Conservation (phyloP, 2,329 filamentous ascomycete genomes). For the Esteya vermicola region DNA sequence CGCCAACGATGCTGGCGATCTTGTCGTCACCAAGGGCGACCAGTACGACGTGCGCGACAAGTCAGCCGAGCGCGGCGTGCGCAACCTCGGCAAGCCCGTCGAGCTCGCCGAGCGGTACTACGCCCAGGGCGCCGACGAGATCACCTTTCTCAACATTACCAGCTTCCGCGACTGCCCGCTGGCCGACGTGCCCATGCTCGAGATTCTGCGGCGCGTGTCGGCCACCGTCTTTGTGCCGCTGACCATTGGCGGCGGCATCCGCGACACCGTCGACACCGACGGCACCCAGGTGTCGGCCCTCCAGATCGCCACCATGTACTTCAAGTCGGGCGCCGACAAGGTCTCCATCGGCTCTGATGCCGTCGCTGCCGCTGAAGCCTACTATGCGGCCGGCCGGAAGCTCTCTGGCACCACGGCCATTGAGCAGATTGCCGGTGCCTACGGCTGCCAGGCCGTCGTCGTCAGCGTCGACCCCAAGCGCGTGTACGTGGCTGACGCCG, state of each 20-base stretch:
- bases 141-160: slow-evolving; percentile 97
- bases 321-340: slow-evolving; percentile 93
- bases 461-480: slow-evolving; percentile 89
- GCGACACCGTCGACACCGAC: slow-evolving; percentile 81
- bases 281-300: slow-evolving; percentile 77
- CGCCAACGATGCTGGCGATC: slow-evolving; percentile 82
- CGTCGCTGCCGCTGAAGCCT: slow-evolving; percentile 83
- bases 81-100: slow-evolving; percentile 93
- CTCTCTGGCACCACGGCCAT: slow-evolving; percentile 78
- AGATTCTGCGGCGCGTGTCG: slow-evolving; percentile 74
- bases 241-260: slow-evolving; percentile 89
- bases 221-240: slow-evolving; percentile 90
- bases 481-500: slow-evolving; percentile 59
- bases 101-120: slow-evolving; percentile 92
- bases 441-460: slow-evolving; percentile 93
- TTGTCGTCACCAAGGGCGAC: slow-evolving; percentile 96
- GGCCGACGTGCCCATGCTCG: slow-evolving; percentile 88
- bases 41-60: slow-evolving; percentile 98
- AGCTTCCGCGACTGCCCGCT: slow-evolving; percentile 92
- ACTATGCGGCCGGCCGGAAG: slow-evolving; percentile 55
- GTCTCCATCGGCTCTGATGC: slow-evolving; percentile 94
- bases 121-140: slow-evolving; percentile 88
- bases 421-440: slow-evolving; percentile 84
- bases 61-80: slow-evolving; percentile 49
- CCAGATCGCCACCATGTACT: slow-evolving; percentile 92